Evolutionary conservation across 768 basidiomycete species (phyloP).

Genomic region (Lentinula aciculospora): DNA sequence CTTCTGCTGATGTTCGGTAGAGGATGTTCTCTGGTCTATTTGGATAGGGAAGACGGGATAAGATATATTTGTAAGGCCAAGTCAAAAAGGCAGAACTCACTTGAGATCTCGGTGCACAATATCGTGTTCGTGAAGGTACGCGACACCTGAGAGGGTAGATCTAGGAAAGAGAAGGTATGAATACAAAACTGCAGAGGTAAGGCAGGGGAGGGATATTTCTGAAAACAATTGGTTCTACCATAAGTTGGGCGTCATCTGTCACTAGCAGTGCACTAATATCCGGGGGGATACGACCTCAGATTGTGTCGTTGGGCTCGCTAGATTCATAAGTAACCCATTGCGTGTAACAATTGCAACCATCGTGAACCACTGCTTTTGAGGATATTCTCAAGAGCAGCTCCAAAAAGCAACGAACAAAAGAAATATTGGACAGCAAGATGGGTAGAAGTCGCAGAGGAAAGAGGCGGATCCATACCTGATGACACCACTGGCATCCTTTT

Average conservation of each 20-base stretch:
- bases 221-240: too few species aligned
- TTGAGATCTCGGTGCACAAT: conserved; percentile 98
- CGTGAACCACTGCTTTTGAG: too few species aligned
- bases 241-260: too few species aligned
- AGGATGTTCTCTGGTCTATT: conserved; percentile 92
- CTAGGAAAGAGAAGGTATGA: conserved; percentile 28
- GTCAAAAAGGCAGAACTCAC: conserved; percentile 29
- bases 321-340: too few species aligned
- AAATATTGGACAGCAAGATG: background rate
- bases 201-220: too few species aligned
- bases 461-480: conserved; percentile 57
- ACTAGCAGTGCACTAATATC: too few species aligned
- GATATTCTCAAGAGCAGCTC: too few species aligned
- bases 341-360: too few species aligned
- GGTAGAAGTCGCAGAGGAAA: background rate
- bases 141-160: conserved; percentile 78
- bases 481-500: conserved; percentile 80
- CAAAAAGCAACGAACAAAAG: background rate
- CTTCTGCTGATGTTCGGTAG: conserved; percentile 68
- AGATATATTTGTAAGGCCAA: background rate
- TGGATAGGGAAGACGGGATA: background rate
- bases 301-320: too few species aligned
- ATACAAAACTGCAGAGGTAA: too few species aligned
- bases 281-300: too few species aligned
- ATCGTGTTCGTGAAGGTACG: conserved; percentile 85